These are phyloP conservation scores for Crotalaria pallida DNA, from an alignment of 306 rosid genomes.

Conservation along the genomic window DNA sequence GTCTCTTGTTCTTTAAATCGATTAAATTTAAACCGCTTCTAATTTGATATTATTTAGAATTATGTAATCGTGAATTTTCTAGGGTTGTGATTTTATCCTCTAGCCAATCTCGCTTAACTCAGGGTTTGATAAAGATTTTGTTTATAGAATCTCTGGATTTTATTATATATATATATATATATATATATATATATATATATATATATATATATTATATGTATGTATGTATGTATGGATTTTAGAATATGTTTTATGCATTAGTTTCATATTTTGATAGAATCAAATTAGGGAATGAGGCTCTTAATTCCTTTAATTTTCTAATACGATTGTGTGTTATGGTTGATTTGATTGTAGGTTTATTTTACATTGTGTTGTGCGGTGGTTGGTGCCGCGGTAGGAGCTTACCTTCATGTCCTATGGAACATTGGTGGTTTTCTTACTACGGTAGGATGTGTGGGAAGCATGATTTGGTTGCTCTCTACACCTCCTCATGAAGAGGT, in stretches of 20 bases:
- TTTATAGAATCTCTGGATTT: not conserved
- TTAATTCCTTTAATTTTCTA: not conserved
- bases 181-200: too few relatives aligned
- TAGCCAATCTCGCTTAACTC: not conserved
- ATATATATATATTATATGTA: too few relatives aligned
- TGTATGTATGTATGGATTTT: too few relatives aligned
- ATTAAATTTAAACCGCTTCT: not conserved
- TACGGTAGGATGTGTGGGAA: slow-evolving; percentile 48
- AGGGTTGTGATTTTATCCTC: not conserved
- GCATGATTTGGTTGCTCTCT: slow-evolving; percentile 58
- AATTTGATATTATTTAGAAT: not conserved
- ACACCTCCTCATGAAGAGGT: slow-evolving; percentile 68
- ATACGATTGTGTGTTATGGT: not conserved
- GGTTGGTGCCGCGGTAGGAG: slow-evolving; percentile 68
- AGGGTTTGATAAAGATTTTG: not conserved
- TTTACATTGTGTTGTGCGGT: slow-evolving; percentile 66
- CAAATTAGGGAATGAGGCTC: not conserved
- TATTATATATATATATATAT: too few relatives aligned
- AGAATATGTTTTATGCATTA: not conserved
- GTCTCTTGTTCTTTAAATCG: not conserved
- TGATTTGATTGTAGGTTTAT: slow-evolving; percentile 62
- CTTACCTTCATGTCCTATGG: slow-evolving; percentile 69
- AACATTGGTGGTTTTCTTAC: slow-evolving; percentile 91
- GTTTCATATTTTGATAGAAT: not conserved
- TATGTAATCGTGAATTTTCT: not conserved